phyloP scores from a whole-genome alignment of 805 yeast genomes.

The Pachysolen tannophilus region DNA sequence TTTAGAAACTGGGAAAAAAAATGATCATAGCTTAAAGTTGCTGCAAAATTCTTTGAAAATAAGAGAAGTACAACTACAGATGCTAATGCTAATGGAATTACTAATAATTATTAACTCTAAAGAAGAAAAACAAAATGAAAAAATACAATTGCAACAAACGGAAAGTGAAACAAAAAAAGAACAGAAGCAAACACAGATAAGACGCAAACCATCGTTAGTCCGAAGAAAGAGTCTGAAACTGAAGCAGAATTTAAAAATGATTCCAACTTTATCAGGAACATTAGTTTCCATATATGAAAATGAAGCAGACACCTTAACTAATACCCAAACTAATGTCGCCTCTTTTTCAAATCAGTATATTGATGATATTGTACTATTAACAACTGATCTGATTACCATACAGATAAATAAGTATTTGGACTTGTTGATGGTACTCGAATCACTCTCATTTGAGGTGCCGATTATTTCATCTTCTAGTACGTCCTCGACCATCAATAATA shows the following conservation, averaged over 20 bases:
- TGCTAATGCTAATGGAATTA: slow-evolving; percentile 6
- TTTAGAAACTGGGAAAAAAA: background rate
- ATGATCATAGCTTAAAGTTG: too few species aligned
- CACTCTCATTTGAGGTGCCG: too few species aligned
- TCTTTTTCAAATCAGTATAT: too few species aligned
- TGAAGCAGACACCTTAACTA: too few species aligned
- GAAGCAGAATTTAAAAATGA: slow-evolving; percentile 2
- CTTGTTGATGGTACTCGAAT: slow-evolving; percentile 6
- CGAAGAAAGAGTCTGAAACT: slow-evolving; percentile 7
- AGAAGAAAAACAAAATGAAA: too few species aligned
- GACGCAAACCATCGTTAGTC: slow-evolving; percentile 9
- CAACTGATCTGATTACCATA: slow-evolving; percentile 3
- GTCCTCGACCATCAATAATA: too few species aligned
- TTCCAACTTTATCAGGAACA: slow-evolving; percentile 8
- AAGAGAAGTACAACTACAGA: slow-evolving; percentile 9
- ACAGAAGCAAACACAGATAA: too few species aligned
- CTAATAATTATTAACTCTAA: slow-evolving; percentile 1
- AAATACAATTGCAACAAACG: too few species aligned
- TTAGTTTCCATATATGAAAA: background rate
- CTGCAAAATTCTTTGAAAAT: slow-evolving; percentile 3
- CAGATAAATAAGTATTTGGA: slow-evolving; percentile 7
- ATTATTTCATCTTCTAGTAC: too few species aligned
- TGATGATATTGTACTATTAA: background rate
- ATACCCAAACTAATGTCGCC: too few species aligned
- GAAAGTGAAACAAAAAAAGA: slow-evolving; percentile 1